Evolutionary conservation across 2,329 filamentous ascomycete genomes (phyloP).

Genomic region (Claviceps monticola): DNA sequence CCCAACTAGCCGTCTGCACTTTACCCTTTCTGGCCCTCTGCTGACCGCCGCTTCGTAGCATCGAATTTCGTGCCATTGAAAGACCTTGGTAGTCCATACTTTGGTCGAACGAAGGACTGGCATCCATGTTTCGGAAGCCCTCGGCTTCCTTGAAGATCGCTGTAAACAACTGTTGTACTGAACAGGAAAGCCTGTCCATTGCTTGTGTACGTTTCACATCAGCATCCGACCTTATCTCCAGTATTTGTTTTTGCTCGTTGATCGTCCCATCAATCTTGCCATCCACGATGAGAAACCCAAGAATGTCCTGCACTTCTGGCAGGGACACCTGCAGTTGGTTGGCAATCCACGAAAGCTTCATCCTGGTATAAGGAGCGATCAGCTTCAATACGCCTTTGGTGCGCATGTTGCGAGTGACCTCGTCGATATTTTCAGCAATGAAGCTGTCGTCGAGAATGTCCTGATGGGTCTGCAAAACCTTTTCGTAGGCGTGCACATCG

Average conservation of each 20-base stretch:
- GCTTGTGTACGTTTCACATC: slow-evolving; percentile 64
- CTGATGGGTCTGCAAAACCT: slow-evolving; percentile 71
- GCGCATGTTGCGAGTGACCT: slow-evolving; percentile 95
- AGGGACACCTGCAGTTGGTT: slow-evolving; percentile 75
- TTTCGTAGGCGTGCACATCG: slow-evolving; percentile 84
- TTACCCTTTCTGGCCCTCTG: slow-evolving; percentile 4
- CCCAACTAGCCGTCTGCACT: slow-evolving; percentile 1
- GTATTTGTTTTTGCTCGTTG: slow-evolving; percentile 72
- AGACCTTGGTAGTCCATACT: slow-evolving; percentile 15
- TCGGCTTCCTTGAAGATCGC: slow-evolving; percentile 68
- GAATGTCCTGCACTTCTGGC: slow-evolving; percentile 81
- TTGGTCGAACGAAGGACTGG: slow-evolving; percentile 15
- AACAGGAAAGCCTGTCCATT: slow-evolving; percentile 56
- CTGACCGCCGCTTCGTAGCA: slow-evolving; percentile 2
- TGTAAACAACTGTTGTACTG: slow-evolving; percentile 54
- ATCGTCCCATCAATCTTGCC: slow-evolving; percentile 78
- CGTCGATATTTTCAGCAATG: slow-evolving; percentile 97
- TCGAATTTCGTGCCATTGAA: slow-evolving; percentile 6
- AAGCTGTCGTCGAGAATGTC: slow-evolving; percentile 87
- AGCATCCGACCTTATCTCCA: slow-evolving; percentile 62
- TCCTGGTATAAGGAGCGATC: slow-evolving; percentile 87
- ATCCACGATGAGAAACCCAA: slow-evolving; percentile 89
- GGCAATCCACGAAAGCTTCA: slow-evolving; percentile 78
- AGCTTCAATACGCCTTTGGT: slow-evolving; percentile 90
- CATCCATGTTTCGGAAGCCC: slow-evolving; percentile 37